phyloP scores from a whole-genome alignment of 2,329 filamentous ascomycete genomes.

The Tolypocladium ovalisporum region DNA sequence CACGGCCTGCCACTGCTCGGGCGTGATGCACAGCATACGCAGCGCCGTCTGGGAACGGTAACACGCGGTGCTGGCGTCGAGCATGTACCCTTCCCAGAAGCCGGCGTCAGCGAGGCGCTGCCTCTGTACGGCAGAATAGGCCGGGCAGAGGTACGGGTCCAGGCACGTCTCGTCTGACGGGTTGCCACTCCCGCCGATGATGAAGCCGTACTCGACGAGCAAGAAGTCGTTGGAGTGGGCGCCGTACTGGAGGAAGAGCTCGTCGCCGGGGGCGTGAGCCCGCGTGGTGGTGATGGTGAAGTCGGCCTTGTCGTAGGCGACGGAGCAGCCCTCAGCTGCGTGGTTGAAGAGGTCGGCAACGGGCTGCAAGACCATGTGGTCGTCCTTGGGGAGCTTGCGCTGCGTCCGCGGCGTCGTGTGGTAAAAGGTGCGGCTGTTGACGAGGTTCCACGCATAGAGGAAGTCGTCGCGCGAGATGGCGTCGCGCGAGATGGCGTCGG shows the following conservation, averaged over 20 bases:
- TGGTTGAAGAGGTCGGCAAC: slow-evolving; percentile 65
- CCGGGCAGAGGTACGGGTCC: slow-evolving; percentile 34
- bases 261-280: slow-evolving; percentile 44
- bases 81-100: slow-evolving; percentile 39
- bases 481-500: slow-evolving; percentile 7
- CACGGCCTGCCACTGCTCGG: slow-evolving; percentile 28
- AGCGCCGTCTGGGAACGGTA: slow-evolving; percentile 46
- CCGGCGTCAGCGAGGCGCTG: slow-evolving; percentile 29
- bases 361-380: slow-evolving; percentile 59
- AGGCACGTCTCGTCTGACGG: slow-evolving; percentile 39
- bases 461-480: slow-evolving; percentile 28
- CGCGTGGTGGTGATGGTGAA: slow-evolving; percentile 44
- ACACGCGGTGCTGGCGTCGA: slow-evolving; percentile 39
- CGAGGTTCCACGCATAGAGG: slow-evolving; percentile 45
- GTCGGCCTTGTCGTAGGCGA: slow-evolving; percentile 35
- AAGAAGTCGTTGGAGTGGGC: slow-evolving; percentile 60
- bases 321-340: slow-evolving; percentile 36
- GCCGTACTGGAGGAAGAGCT: slow-evolving; percentile 60
- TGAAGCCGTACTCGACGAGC: slow-evolving; percentile 54
- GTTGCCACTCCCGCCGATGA: slow-evolving; percentile 31
- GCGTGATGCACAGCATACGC: slow-evolving; percentile 23
- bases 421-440: slow-evolving; percentile 55
- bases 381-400: slow-evolving; percentile 29
- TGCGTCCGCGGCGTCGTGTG: slow-evolving; percentile 36
- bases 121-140: slow-evolving; percentile 21